These are phyloP conservation scores for Cytospora leucostoma DNA, from an alignment of 2,329 filamentous ascomycete species.

Conservation along the genomic window DNA sequence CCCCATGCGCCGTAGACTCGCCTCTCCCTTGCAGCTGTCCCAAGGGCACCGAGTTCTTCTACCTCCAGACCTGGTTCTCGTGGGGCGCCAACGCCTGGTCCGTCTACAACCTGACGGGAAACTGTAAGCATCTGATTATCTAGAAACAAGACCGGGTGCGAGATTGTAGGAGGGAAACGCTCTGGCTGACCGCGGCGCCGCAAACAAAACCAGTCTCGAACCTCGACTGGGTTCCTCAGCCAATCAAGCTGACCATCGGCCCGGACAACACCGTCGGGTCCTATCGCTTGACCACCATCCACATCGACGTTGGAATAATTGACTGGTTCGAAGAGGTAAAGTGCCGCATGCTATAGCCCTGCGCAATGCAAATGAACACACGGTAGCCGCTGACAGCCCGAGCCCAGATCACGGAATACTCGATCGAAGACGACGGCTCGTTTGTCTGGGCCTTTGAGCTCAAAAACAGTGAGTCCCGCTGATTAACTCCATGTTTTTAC, in stretches of 20 bases:
- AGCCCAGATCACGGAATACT: background rate
- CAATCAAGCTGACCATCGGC: background rate
- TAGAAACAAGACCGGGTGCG: background rate
- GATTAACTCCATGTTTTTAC: no score
- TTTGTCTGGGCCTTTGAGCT: background rate
- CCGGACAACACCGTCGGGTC: background rate
- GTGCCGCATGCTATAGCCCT: background rate
- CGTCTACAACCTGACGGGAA: background rate
- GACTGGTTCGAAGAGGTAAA: background rate
- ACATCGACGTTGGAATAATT: background rate
- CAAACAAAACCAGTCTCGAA: background rate
- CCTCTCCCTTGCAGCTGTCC: background rate
- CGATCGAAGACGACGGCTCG: background rate
- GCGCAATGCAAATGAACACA: background rate
- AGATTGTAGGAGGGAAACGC: background rate
- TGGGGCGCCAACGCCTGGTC: background rate
- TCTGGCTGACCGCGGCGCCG: background rate
- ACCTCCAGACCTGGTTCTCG: background rate
- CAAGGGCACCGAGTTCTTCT: background rate
- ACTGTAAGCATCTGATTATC: background rate
- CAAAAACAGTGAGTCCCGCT: background rate
- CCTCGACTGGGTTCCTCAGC: background rate
- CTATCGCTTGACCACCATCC: background rate
- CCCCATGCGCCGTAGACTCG: background rate
- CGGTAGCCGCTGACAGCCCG: background rate